Evolutionary conservation across 208 protist species (phyloP), one percentile per base, ranked within the genome.

Genomic region (Leishmania braziliensis): DNA sequence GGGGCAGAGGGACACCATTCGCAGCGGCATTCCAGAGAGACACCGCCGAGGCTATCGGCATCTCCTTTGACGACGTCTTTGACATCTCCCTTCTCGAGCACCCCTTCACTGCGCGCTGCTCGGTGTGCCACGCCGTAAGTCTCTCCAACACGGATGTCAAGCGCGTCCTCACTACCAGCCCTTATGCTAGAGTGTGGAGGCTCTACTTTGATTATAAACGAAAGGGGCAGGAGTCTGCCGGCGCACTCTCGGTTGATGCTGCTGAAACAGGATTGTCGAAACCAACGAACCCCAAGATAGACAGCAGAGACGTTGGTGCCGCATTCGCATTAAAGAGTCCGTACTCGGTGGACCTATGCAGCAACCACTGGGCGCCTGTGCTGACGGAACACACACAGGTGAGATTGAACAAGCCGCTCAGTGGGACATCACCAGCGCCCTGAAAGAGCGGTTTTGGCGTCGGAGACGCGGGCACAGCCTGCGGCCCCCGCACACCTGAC

Each of bases 91-190:
- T 87, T 39, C 77, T 60, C 46, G 77, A 80, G 54, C 43, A 53
- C 18, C 75, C 77, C 39, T 81, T 91, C 53, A 78, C 80, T 2
- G 79, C 90, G 4, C 63, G 86, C 62, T 95, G 89, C 85, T 78
- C 79, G 9, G 78, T 95, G 23, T 80, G 84, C 23, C 91, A 93
- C 79, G 60, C 75, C 46, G 72, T 78, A 10, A 53, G 43, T 0
- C 39, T 82, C 23, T 78, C 81, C 2, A 86, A 85, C 58, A 5
- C 39, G 23, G 80, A 88, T 9, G 85, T 86, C 36, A 80, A 86
- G 69, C 68, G 60, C 14, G 72, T 81, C 5, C 76, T 89, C 29
- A 80, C 71, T 8, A 36, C 68, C 14, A 78, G 81, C 71, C 54
- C 77, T 2, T 91, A 81, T 77, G 46, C 60, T 0, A 58, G 78